Evolutionary conservation across 2,329 filamentous ascomycete species (phyloP), one percentile per base, ranked within the genome.

Genomic region (Huntiella savannae): DNA sequence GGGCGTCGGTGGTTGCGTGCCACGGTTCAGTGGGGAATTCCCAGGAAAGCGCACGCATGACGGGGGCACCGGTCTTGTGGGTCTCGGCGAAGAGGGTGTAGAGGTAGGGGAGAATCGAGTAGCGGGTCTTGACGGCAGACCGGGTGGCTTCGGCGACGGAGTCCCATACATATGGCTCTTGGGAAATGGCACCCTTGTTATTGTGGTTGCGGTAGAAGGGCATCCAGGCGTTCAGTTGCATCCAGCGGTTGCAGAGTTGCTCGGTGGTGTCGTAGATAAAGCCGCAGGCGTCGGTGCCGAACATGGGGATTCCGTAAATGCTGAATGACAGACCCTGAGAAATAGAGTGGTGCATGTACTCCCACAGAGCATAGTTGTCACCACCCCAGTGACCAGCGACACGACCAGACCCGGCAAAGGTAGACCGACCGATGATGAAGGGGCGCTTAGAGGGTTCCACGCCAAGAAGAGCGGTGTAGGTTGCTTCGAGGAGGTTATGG

Each of bases 381-480:
- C 79, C 82, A 28, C 82, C 82, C 83, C 83, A 92, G 60, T 91
- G 83, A 1, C 82, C 83, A 1, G 82, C 78, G 63, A 72, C 80
- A 57, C 74, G 75, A 1, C 85, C 84, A 0, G 75, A 75, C 3
- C 84, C 83, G 7, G 82, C 70, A 55, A 88, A 91, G 1, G 83
- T 91, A 35, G 79, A 83, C 12, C 85, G 77, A 0, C 80, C 82
- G 55, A 93, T 85, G 56, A 93, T 81, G 61, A 92, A 83, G 0
- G 85, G 85, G 0, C 85, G 75, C 58, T 82, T 81, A 11, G 63
- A 67, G 0, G 79, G 75, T 50, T 75, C 73, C 13, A 82, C 66
- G 2, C 66, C 58, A 3, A 78, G 63, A 32, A 91, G 71, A 48
- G 75, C 81, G 40, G 79, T 63, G 56, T 85, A 84, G 0, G 84